These are phyloP conservation scores for Fusarium sp. DNA, from an alignment of 2,329 filamentous ascomycete genomes.

Conservation along the genomic window DNA sequence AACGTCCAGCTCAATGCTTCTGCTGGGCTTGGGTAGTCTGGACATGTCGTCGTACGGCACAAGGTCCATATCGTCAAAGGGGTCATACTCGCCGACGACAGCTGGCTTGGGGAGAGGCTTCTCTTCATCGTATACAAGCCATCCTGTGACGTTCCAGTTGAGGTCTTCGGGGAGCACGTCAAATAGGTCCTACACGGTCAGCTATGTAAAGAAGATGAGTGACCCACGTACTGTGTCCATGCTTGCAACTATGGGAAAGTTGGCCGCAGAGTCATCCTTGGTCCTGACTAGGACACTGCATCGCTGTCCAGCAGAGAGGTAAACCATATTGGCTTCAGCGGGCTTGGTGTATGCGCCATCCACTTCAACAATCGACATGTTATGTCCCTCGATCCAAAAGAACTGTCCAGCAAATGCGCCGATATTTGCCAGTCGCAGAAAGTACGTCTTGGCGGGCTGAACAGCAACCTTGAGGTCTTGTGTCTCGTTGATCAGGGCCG, in stretches of 20 bases:
- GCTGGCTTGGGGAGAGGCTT: constrained; percentile 62
- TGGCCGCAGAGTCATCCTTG: constrained; percentile 66
- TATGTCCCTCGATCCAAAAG: constrained; percentile 74
- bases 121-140: constrained; percentile 66
- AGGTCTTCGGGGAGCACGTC: constrained; percentile 73
- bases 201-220: not conserved
- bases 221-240: constrained; percentile 70
- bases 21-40: constrained; percentile 70
- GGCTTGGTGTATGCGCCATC: constrained; percentile 76
- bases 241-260: constrained; percentile 74
- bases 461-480: constrained; percentile 69
- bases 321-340: constrained; percentile 69
- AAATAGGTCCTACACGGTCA: constrained; percentile 67
- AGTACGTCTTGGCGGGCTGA: constrained; percentile 69
- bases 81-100: constrained; percentile 68
- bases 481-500: constrained; percentile 77
- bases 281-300: constrained; percentile 71
- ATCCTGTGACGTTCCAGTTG: constrained; percentile 75
- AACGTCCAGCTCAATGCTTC: constrained; percentile 70
- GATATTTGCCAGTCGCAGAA: constrained; percentile 66
- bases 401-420: constrained; percentile 77
- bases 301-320: constrained; percentile 75
- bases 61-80: constrained; percentile 79
- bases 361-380: constrained; percentile 76
- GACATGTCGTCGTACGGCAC: constrained; percentile 74